Conservation (phyloP, 2,329 filamentous ascomycete species). For the Seiridium cupressi region DNA sequence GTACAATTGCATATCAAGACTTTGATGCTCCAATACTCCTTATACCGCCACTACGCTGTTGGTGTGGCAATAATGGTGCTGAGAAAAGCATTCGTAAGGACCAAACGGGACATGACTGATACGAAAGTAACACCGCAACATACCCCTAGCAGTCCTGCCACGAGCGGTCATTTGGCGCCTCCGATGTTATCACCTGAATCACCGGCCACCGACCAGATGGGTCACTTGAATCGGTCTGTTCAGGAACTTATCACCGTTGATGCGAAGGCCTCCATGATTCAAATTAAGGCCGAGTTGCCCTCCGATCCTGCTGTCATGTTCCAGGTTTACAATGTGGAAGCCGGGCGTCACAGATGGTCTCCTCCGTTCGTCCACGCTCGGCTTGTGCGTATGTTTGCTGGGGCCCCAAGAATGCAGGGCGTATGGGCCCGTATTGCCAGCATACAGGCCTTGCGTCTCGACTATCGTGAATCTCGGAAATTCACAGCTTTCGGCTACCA, state of each 20-base stretch:
- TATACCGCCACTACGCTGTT: constrained; percentile 89
- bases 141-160: constrained; percentile 21
- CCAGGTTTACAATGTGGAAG: constrained; percentile 79
- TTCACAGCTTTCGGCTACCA: constrained; percentile 59
- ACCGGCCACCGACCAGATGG: constrained; percentile 24
- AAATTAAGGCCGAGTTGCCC: constrained; percentile 87
- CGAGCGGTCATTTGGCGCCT: constrained; percentile 34
- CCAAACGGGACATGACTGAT: constrained; percentile 39
- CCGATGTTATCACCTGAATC: constrained; percentile 32
- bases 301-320: constrained; percentile 89
- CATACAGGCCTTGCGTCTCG: constrained; percentile 76
- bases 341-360: constrained; percentile 83
- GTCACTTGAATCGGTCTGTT: constrained; percentile 29
- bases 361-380: constrained; percentile 77
- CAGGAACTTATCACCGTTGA: constrained; percentile 78
- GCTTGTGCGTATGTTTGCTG: constrained; percentile 81
- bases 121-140: constrained; percentile 23
- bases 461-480: constrained; percentile 73
- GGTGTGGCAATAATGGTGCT: constrained; percentile 79
- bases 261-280: constrained; percentile 75
- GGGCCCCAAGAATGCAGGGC: constrained; percentile 76
- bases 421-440: constrained; percentile 87
- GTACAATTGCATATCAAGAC: constrained; percentile 79
- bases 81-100: constrained; percentile 63
- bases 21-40: constrained; percentile 81